Evolutionary conservation across 2,329 filamentous ascomycete genomes (phyloP).

Genomic region (Cadophora sp.): DNA sequence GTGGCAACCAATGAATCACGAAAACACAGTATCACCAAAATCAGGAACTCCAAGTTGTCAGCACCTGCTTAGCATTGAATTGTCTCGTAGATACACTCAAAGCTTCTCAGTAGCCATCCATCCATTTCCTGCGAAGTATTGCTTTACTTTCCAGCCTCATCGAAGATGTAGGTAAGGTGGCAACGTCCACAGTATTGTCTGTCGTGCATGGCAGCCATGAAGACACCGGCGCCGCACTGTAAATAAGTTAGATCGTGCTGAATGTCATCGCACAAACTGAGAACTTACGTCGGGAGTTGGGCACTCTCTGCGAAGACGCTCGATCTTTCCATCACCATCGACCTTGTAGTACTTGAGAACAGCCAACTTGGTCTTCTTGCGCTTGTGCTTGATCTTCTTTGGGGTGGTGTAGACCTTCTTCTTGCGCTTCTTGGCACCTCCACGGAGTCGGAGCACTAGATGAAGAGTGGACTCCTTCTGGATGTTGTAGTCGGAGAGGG

Average conservation of each 20-base stretch:
- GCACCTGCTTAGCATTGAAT: conserved; percentile 30
- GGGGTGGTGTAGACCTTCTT: conserved; percentile 99
- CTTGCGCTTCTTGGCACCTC: conserved; percentile 99
- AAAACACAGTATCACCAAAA: background rate
- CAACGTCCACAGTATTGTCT: conserved; percentile 77
- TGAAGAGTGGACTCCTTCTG: conserved; percentile 99
- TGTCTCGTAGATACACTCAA: conserved; percentile 30
- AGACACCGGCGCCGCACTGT: conserved; percentile 98
- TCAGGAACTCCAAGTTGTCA: background rate
- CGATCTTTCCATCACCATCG: conserved; percentile 99
- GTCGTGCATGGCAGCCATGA: conserved; percentile 99
- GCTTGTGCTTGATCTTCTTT: conserved; percentile 99
- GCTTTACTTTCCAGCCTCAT: conserved; percentile 55
- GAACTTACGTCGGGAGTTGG: conserved; percentile 82
- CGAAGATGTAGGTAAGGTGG: conserved; percentile 77
- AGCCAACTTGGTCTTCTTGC: conserved; percentile 99
- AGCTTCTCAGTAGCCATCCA: conserved; percentile 29
- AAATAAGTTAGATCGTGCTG: conserved; percentile 46
- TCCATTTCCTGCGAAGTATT: conserved; percentile 13
- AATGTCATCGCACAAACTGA: background rate
- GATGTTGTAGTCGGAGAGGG: conserved; percentile 99
- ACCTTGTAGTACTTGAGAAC: conserved; percentile 99
- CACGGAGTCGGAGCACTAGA: conserved; percentile 96
- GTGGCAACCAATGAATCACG: background rate
- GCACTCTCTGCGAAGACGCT: conserved; percentile 98